Conservation (phyloP, 1,284 basidiomycete species). For the Albatrellus sp. region DNA sequence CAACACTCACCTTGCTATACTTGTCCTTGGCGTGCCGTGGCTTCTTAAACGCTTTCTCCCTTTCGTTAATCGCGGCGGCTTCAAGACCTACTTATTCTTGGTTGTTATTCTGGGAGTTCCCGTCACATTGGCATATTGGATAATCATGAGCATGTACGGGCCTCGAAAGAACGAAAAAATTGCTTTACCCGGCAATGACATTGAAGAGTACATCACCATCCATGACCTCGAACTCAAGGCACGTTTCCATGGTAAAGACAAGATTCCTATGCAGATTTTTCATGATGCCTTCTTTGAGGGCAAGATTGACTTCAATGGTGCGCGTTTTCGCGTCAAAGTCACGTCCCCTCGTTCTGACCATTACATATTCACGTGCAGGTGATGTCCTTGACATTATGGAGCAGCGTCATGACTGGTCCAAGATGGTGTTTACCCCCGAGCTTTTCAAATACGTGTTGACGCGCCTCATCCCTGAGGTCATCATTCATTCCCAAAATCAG, state of each 20-base stretch:
- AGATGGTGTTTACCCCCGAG: slow-evolving; percentile 76
- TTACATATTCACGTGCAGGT: slow-evolving; percentile 31
- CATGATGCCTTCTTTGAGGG: slow-evolving; percentile 97
- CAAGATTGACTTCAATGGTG: slow-evolving; percentile 93
- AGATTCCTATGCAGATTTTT: slow-evolving; percentile 97
- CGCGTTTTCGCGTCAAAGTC: slow-evolving; percentile 11
- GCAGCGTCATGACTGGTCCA: slow-evolving; percentile 91
- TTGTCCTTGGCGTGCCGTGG: slow-evolving; percentile 72
- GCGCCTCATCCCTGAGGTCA: slow-evolving; percentile 84
- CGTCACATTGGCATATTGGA: slow-evolving; percentile 83
- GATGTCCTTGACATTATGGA: slow-evolving; percentile 92
- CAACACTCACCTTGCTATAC: slow-evolving; percentile 69
- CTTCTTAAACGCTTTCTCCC: slow-evolving; percentile 71
- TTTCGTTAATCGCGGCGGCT: slow-evolving; percentile 63
- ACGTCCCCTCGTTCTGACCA: slow-evolving; percentile 8
- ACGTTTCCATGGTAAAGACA: slow-evolving; percentile 72
- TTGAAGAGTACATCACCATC: slow-evolving; percentile 87
- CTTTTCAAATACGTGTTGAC: slow-evolving; percentile 93
- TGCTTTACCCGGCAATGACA: slow-evolving; percentile 71
- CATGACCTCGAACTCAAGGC: slow-evolving; percentile 73
- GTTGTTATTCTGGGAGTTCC: slow-evolving; percentile 68
- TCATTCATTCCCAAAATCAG: slow-evolving; percentile 82
- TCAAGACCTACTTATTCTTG: slow-evolving; percentile 79
- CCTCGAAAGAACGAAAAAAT: slow-evolving; percentile 81
- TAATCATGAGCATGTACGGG: slow-evolving; percentile 74